A percentile compares a stretch with the other conserved stretches of the same genome.
phyloP scores from a whole-genome alignment of 176 grass and related monocot species.

The Cenchrus purpureus region DNA sequence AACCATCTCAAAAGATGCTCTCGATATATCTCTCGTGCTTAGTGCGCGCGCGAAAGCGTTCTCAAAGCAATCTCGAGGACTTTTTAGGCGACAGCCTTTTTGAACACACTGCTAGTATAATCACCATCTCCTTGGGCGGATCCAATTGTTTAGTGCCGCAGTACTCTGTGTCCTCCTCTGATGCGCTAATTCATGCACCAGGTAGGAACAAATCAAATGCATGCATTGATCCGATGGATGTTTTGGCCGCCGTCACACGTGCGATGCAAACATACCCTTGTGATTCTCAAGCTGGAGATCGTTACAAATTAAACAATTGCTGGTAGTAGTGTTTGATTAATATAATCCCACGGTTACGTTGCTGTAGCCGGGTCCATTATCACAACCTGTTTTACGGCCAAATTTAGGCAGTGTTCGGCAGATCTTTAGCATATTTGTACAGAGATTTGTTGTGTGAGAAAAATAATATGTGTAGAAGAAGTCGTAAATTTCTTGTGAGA shows the following conservation, averaged over 20 bases:
- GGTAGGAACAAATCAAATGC: constrained; percentile 18
- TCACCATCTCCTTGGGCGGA: constrained; percentile 33
- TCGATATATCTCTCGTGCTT: constrained; percentile 48
- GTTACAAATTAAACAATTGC: not conserved
- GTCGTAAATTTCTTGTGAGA: too few species aligned
- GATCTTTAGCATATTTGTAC: too few species aligned
- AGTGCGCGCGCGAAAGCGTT: constrained; percentile 39
- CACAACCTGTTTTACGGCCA: too few species aligned
- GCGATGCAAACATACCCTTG: not conserved
- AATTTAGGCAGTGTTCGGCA: too few species aligned
- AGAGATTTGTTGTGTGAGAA: too few species aligned
- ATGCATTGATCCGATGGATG: constrained; percentile 40
- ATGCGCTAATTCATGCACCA: not conserved
- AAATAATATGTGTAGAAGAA: too few species aligned
- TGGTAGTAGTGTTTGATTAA: not conserved
- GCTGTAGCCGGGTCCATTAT: too few species aligned
- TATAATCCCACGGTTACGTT: too few species aligned
- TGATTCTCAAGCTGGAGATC: constrained; percentile 12
- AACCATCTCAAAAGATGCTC: constrained; percentile 58
- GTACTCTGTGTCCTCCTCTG: not conserved
- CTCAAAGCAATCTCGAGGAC: constrained; percentile 56
- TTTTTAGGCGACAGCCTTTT: constrained; percentile 49
- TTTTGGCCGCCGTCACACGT: constrained; percentile 45
- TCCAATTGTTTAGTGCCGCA: constrained; percentile 1
- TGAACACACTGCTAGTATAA: not conserved